Conservation (phyloP, 139 green algal genomes). For the Haematococcus lacustris region DNA sequence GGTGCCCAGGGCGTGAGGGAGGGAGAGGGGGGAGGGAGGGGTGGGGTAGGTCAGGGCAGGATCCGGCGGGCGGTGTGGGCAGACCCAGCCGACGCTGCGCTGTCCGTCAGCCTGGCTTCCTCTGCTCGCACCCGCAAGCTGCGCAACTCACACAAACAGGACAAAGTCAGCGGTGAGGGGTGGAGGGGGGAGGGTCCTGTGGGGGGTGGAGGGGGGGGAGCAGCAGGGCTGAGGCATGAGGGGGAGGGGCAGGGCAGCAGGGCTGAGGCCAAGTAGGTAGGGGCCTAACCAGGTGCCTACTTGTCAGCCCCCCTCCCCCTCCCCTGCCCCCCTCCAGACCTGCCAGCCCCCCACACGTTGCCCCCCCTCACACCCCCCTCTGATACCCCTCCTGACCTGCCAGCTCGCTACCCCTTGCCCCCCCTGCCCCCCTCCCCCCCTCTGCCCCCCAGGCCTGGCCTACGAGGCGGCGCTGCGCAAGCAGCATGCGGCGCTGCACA, state of each 20-base stretch:
- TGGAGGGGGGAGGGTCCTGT: not conserved
- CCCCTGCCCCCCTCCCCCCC: too few species aligned
- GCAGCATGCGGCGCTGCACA: slow-evolving; percentile 63
- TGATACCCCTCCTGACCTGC: too few species aligned
- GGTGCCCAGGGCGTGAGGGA: not conserved
- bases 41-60: not conserved
- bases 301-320: not conserved
- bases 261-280: not conserved
- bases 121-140: slow-evolving; percentile 58
- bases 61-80: slow-evolving; percentile 46
- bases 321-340: too few species aligned
- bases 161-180: slow-evolving; percentile 32
- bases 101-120: slow-evolving; percentile 46
- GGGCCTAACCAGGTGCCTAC: not conserved
- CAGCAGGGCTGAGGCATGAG: not conserved
- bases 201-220: not conserved
- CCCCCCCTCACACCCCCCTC: too few species aligned
- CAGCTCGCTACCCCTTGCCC: too few species aligned
- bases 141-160: slow-evolving; percentile 45
- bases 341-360: too few species aligned
- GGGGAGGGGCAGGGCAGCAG: not conserved
- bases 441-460: slow-evolving; percentile 50
- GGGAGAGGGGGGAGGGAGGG: too few species aligned
- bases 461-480: slow-evolving; percentile 67
- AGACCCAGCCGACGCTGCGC: slow-evolving; percentile 50